Percentiles rank a stretch among this genome's conserved stretches.
These are phyloP conservation scores for Tuber aestivum DNA, from an alignment of 495 filamentous ascomycete species.

Conservation along the genomic window DNA sequence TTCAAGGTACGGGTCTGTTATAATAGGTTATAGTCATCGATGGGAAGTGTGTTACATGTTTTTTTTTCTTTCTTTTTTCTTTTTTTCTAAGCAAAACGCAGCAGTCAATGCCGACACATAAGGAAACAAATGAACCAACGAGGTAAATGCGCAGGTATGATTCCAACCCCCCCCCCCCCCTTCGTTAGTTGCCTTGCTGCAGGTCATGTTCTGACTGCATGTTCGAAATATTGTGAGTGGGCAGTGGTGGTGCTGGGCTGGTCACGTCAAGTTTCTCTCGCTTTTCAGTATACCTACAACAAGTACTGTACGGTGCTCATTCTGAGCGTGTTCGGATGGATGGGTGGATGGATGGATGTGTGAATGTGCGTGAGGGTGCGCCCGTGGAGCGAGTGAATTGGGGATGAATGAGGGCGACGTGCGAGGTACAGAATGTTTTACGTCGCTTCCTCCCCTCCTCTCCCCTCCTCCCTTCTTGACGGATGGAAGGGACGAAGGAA, in stretches of 20 bases:
- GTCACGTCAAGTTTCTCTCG: neutral
- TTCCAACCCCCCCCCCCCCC: neutral
- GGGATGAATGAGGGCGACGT: neutral
- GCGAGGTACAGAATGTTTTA: neutral
- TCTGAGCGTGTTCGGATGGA: neutral
- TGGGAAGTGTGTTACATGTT: conserved; percentile 3
- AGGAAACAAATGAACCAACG: neutral
- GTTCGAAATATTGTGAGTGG: neutral
- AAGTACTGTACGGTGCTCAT: neutral
- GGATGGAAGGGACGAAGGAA: neutral
- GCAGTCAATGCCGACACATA: conserved; percentile 33
- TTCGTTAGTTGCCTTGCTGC: neutral
- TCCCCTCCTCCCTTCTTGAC: neutral
- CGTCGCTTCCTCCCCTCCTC: neutral
- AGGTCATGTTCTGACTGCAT: conserved; percentile 2
- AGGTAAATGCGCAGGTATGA: neutral
- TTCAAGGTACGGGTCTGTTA: neutral
- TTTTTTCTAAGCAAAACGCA: conserved; percentile 14
- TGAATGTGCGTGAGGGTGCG: no score
- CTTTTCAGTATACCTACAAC: neutral
- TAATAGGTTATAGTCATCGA: conserved; percentile 22
- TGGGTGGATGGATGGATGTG: neutral
- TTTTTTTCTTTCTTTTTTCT: neutral
- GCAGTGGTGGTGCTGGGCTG: neutral
- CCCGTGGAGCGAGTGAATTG: neutral